Conservation (phyloP, 176 grass and related monocot species). For the Zoysia japonica region DNA sequence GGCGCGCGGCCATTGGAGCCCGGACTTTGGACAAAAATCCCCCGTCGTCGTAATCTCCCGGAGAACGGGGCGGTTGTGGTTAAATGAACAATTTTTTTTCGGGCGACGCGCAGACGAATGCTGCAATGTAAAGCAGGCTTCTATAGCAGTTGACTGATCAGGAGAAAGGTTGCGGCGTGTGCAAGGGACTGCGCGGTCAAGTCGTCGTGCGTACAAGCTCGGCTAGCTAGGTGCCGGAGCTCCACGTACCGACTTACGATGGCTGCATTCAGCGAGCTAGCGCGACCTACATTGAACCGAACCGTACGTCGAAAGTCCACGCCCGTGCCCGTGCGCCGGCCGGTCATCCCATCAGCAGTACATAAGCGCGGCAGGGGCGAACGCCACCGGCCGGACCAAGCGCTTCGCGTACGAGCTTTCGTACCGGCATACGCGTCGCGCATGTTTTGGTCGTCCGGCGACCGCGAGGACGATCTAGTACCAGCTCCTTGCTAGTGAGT, state of each 20-base stretch:
- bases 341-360: background rate
- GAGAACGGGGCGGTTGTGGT: background rate
- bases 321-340: background rate
- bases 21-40: no score
- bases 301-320: background rate
- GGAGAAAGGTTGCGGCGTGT: background rate
- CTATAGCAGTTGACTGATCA: slow-evolving; percentile 9
- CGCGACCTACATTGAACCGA: slow-evolving; percentile 16
- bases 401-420: background rate
- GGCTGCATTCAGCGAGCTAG: background rate
- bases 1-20: background rate
- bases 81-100: background rate
- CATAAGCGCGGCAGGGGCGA: background rate
- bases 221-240: background rate
- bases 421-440: background rate
- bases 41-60: background rate
- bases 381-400: slow-evolving; percentile 1
- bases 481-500: background rate
- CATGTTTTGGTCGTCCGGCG: background rate
- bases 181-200: slow-evolving; percentile 33
- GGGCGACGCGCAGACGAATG: background rate
- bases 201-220: background rate
- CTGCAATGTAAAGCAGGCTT: background rate
- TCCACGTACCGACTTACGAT: background rate
- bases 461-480: background rate